Evolutionary conservation across 2,329 filamentous ascomycete genomes (phyloP).

Genomic region (Penicillium concentricum): DNA sequence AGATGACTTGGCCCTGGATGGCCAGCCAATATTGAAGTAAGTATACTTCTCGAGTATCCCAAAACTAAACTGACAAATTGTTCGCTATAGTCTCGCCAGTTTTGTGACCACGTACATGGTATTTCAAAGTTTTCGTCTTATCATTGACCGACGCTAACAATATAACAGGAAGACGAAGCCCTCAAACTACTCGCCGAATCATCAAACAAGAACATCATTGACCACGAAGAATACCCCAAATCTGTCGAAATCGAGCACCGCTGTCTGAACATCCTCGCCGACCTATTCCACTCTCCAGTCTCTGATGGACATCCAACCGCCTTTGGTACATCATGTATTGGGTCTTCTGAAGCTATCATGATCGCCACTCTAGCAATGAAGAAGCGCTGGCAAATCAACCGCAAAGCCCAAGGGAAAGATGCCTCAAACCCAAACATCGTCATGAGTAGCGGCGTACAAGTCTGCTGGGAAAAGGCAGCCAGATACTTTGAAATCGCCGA

Average conservation of each 20-base stretch:
- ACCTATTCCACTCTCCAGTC: constrained; percentile 62
- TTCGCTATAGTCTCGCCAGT: constrained; percentile 34
- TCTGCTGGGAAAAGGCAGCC: constrained; percentile 71
- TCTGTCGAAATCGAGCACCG: constrained; percentile 63
- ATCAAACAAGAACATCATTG: constrained; percentile 69
- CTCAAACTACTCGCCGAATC: constrained; percentile 66
- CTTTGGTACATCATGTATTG: constrained; percentile 68
- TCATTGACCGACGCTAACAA: neutral
- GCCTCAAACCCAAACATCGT: constrained; percentile 67
- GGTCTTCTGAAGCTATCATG: constrained; percentile 69
- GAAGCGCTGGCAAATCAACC: constrained; percentile 67
- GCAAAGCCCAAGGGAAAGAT: constrained; percentile 61
- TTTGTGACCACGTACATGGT: constrained; percentile 71
- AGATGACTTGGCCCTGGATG: constrained; percentile 64
- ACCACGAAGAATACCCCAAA: constrained; percentile 65
- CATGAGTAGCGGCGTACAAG: constrained; percentile 72
- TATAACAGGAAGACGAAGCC: constrained; percentile 56
- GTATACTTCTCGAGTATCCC: constrained; percentile 25
- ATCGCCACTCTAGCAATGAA: constrained; percentile 73
- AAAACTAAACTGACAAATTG: neutral
- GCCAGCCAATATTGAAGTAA: constrained; percentile 66
- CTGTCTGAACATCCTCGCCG: constrained; percentile 66
- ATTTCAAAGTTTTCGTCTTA: neutral
- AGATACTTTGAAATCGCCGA: constrained; percentile 71
- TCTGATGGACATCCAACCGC: constrained; percentile 55